phyloP scores from a whole-genome alignment of 2,329 filamentous ascomycete genomes.

The Pestalotiopsis sp. region DNA sequence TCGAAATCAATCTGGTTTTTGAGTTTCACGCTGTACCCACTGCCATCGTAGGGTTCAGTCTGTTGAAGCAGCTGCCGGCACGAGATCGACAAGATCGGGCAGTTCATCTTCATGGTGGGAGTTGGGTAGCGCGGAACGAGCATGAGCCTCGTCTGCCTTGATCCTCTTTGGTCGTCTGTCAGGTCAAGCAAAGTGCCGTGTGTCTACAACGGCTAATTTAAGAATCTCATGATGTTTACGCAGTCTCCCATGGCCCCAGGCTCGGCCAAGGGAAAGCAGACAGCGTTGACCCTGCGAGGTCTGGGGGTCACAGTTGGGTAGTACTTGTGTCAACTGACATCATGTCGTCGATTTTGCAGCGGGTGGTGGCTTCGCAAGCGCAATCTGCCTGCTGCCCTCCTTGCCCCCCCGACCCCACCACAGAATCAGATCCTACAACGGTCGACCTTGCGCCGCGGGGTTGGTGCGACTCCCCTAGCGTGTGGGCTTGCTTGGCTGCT shows the following conservation, averaged over 20 bases:
- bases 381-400: neutral
- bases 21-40: neutral
- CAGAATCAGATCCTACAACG: neutral
- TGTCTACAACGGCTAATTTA: neutral
- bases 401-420: neutral
- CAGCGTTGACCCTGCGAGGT: neutral
- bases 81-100: neutral
- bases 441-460: neutral
- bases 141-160: neutral
- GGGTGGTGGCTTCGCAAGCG: neutral
- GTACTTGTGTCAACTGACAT: constrained; percentile 2
- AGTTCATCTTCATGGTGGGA: neutral
- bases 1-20: neutral
- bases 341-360: neutral
- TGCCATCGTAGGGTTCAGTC: neutral
- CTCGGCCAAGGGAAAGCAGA: neutral
- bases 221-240: neutral
- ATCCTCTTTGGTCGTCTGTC: neutral
- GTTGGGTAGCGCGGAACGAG: neutral
- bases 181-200: neutral
- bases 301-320: neutral
- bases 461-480: neutral
- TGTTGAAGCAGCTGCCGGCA: neutral
- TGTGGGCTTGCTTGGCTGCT: neutral
- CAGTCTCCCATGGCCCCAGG: neutral